Evolutionary conservation across 306 rosid genomes (phyloP), one percentile per base, ranked within the genome.

Genomic region (Glycine soja): DNA sequence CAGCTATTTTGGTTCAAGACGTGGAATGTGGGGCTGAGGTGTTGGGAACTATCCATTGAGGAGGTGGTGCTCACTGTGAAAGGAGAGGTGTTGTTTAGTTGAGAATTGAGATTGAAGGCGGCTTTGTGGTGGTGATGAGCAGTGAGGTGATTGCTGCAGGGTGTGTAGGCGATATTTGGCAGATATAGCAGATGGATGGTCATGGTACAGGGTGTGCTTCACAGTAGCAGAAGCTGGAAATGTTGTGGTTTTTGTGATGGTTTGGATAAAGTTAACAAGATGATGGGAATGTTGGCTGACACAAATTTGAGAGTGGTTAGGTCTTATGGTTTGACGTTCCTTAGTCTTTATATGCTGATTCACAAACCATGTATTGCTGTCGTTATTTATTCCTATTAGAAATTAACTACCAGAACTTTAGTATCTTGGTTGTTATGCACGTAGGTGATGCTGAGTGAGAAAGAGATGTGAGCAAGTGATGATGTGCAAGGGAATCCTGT

Each of bases 401-500:
- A 57, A 3, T 16, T 56, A 15, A 53, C 19, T 53, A 50, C 19
- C 9, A 53, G 58, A 53, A 53, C 19, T 53, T 54, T n/a, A n/a
- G 61, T 15, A 54, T 54, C 61, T 54, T 54, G 30, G 30, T 15
- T 56, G 34, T 16, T 9, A 56, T 56, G 32, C 11, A 15, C 36
- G 34, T 18, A 18, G 34, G 12, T 16, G 63, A 57, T 57, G 34
- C 34, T 8, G 34, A 24, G 13, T 3, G 5, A 18, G 10, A 57
- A 57, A 30, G 63, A 57, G 61, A 57, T 57, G 63, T 57, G 63
- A 57, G 12, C 34, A 57, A 57, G 63, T 57, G 63, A 57, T 57
- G 63, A 5, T 8, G 38, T 19, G 38, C 1, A 59, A 59, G n/a
- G 40, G 38, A 59, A 40, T 59, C 1, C n/a, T 8, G 65, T 10